These are phyloP conservation scores for Recurvomyces mirabilis DNA, from an alignment of 495 filamentous ascomycete species.

Conservation along the genomic window DNA sequence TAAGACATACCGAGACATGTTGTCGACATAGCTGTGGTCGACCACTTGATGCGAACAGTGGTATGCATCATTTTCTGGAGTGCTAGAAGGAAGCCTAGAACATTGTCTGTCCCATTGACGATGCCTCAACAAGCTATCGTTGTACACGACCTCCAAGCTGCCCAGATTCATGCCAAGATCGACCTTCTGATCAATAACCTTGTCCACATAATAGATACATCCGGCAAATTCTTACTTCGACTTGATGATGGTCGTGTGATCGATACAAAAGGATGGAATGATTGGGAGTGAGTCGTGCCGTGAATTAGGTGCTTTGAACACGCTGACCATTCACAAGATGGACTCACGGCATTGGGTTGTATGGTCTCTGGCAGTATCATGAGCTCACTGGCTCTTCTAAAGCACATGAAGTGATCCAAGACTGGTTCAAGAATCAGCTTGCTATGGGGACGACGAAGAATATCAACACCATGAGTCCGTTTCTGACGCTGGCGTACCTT, in stretches of 20 bases:
- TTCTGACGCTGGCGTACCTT: conserved; percentile 58
- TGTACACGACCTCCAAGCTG: conserved; percentile 6
- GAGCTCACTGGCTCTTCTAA: conserved; percentile 44
- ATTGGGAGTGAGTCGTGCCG: conserved; percentile 55
- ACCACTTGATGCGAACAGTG: too few relatives aligned
- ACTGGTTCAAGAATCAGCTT: conserved; percentile 57
- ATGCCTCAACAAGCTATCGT: background rate
- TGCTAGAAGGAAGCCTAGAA: too few relatives aligned
- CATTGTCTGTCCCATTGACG: too few relatives aligned
- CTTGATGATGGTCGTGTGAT: conserved; percentile 60
- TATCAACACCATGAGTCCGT: conserved; percentile 68
- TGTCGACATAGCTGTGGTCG: too few relatives aligned
- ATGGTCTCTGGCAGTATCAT: conserved; percentile 70
- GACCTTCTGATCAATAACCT: conserved; percentile 53
- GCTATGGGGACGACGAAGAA: conserved; percentile 64
- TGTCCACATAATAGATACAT: conserved; percentile 57
- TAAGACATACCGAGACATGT: too few relatives aligned
- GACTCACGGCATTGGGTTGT: conserved; percentile 68
- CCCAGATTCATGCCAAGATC: conserved; percentile 42
- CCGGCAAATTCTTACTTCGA: conserved; percentile 55
- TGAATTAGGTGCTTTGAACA: too few relatives aligned
- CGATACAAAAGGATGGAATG: conserved; percentile 67
- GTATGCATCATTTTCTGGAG: too few relatives aligned
- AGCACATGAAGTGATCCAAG: conserved; percentile 47
- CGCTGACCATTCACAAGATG: conserved; percentile 37